Base-by-base conservation (phyloP, 2,329 filamentous ascomycete species). In the Fusarium verticillioides region DNA sequence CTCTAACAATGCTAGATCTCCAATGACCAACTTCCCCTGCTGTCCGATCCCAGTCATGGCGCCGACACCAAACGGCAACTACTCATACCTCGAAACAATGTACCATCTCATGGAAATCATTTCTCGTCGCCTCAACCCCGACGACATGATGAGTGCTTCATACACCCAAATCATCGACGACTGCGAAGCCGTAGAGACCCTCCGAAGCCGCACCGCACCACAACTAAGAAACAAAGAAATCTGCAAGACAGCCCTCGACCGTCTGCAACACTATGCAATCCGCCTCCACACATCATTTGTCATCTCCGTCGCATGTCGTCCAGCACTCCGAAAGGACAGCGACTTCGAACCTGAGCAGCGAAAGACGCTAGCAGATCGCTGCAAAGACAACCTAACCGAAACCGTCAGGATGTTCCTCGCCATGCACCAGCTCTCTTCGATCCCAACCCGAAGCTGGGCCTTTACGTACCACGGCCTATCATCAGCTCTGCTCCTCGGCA, bases 391-490 rank as follows among this genome's bases (percentile, higher is more conserved):
- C 76, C 82, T 92, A 32, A 88, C 88, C 10, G 89, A 92, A 77
- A 92, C 90, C 18, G 90, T 92, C 16, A 87, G 89, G 44, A 92
- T 92, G 90, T 92, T 92, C 77, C 82, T 92, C 28, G 88, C 90
- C 21, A 92, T 92, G 90, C 90, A 92, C 78, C 90, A 91, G 70
- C 82, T 92, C 36, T 91, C 89, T 4, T 88, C 90, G 13, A 91
- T 92, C 52, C 90, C 90, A 2, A 92, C 90, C 0, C 84, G 90
- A 32, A 91, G 89, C 63, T 92, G 90, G 90, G 90, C 90, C 1
- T 92, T 92, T 69, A 92, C 90, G 2, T 92, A 92, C 65, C 89
- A 92, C 74, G 89, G 90, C 4, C 84, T 92, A 12, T 92, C 90
- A 13, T 92, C 90, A 0, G 90, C 90, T 2, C 85, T 92, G 7